Evolutionary conservation across 768 basidiomycete species (phyloP), one percentile per base, ranked within the genome.

Genomic region (Phylloporus sp.): DNA sequence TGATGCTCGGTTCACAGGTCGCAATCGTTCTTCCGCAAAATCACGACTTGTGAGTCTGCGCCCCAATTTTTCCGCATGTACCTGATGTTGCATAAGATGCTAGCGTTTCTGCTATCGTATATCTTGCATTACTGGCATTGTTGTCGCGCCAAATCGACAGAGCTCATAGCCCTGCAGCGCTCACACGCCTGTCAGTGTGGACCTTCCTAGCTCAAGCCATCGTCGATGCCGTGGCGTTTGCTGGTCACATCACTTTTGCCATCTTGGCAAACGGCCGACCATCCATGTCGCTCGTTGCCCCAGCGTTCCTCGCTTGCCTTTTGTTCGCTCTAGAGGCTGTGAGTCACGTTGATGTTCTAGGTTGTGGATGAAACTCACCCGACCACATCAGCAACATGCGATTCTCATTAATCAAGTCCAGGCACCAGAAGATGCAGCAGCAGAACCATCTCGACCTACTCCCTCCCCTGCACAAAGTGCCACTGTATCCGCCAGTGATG

Each of bases 171-270:
- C 89, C 90, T 1, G 82, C 86, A 2, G 81, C 82, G 6, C 73
- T 94, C 14, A 79, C 85, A 6, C 80, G 86, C 14, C 74, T 93
- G 9, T 94, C 90, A 3, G 72, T 86, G 7, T 92, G 88, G 84
- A 80, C 84, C 1, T 90, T 94, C 61, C 71, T 91, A 18, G 69
- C 82, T 6, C 90, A 93, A 64, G 78, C 84, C 6, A 77, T 83
- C 1, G 77, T 89, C 17, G 92, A 96, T 59, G 79, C 86, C 0
- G 81, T 91, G 34, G 81, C 87, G 1, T 94, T 95, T 61, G 87
- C 88, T 17, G 86, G 86, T 0, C 90, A 94, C 57, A 81, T 93
- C 44, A 93, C 90, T 0, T 84, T 95, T 48, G 90, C 88, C 5
- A 85, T 94, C 46, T 69, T 93, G 29, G 82, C 87, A 3, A 86